Evolutionary conservation across 2,329 filamentous ascomycete species (phyloP).

Genomic region (Whalleya microplaca): DNA sequence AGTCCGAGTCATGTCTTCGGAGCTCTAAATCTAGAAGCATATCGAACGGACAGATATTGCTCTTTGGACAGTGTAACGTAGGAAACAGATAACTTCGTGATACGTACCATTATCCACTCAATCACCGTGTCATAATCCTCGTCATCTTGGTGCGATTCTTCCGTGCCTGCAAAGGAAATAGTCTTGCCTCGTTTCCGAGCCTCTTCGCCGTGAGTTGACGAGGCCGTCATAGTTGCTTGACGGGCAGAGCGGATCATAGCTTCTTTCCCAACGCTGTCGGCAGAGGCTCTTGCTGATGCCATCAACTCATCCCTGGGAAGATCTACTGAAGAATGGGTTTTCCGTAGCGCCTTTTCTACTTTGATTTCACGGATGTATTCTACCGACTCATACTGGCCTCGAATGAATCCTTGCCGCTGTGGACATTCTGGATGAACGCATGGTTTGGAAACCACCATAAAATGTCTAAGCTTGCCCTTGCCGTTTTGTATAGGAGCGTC

Average conservation of each 20-base stretch:
- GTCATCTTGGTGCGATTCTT: constrained; percentile 24
- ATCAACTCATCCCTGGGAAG: constrained; percentile 38
- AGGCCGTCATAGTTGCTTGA: constrained; percentile 28
- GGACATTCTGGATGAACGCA: constrained; percentile 76
- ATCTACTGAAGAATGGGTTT: constrained; percentile 50
- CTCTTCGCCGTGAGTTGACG: constrained; percentile 34
- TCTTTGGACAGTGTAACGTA: no score
- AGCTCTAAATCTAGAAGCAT: no score
- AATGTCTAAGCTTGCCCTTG: constrained; percentile 59
- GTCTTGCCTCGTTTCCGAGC: constrained; percentile 38
- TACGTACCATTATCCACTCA: constrained; percentile 75
- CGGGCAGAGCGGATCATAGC: constrained; percentile 48
- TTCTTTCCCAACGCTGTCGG: constrained; percentile 42
- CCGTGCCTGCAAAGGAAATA: constrained; percentile 36
- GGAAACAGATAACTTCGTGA: neutral
- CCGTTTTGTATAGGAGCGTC: constrained; percentile 34
- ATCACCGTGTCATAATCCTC: constrained; percentile 52
- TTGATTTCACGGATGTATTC: constrained; percentile 88
- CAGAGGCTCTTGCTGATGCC: constrained; percentile 32
- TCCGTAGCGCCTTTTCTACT: constrained; percentile 48
- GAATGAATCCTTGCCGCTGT: constrained; percentile 72
- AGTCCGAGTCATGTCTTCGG: no score
- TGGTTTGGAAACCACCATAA: constrained; percentile 86
- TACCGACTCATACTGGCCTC: constrained; percentile 87
- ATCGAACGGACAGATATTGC: no score